Conservation (phyloP, 768 basidiomycete species). For the Nidularia pulvinata region DNA sequence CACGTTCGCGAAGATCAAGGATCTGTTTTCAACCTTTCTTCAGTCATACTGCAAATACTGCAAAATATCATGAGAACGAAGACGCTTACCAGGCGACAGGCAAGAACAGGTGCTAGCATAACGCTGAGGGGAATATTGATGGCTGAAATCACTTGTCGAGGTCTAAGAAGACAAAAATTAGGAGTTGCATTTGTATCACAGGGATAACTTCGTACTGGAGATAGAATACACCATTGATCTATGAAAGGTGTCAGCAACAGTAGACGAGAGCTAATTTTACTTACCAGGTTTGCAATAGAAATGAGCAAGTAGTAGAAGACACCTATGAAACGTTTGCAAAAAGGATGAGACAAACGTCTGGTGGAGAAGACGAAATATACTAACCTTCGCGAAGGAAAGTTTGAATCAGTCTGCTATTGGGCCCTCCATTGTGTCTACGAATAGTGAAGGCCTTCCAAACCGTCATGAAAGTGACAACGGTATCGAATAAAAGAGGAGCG, state of each 20-base stretch:
- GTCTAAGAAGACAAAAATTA: slow-evolving; percentile 38
- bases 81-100: slow-evolving; percentile 70
- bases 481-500: slow-evolving; percentile 81
- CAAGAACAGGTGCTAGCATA: slow-evolving; percentile 80
- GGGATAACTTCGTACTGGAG: slow-evolving; percentile 56
- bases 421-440: slow-evolving; percentile 71
- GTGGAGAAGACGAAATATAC: no score
- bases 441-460: slow-evolving; percentile 79
- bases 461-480: slow-evolving; percentile 79
- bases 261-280: slow-evolving; percentile 5
- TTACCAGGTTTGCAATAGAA: slow-evolving; percentile 78
- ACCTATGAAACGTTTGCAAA: slow-evolving; percentile 34
- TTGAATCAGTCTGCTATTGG: slow-evolving; percentile 79
- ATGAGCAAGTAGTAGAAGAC: slow-evolving; percentile 87
- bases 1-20: slow-evolving; percentile 80
- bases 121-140: slow-evolving; percentile 85
- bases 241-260: slow-evolving; percentile 2
- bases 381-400: slow-evolving; percentile 82
- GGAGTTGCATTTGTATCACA: slow-evolving; percentile 7
- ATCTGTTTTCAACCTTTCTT: slow-evolving; percentile 41
- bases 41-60: no score
- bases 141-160: slow-evolving; percentile 80
- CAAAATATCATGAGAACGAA: no score
- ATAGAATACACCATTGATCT: slow-evolving; percentile 85
- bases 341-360: no score